Evolutionary conservation across 2,329 filamentous ascomycete species (phyloP).

Genomic region (Ramularia collo-cygni): DNA sequence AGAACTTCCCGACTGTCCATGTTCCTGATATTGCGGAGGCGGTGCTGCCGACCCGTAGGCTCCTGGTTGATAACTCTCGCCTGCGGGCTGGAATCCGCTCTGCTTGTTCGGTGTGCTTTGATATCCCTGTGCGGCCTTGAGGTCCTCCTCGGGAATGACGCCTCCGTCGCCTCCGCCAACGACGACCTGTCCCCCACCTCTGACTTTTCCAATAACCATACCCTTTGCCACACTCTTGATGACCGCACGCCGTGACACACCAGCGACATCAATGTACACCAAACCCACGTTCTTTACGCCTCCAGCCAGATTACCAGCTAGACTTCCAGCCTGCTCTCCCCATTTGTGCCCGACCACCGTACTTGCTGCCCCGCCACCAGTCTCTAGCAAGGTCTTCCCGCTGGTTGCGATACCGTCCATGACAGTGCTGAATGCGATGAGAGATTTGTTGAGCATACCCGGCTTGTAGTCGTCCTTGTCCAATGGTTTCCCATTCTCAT

Average conservation of each 20-base stretch:
- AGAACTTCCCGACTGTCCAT: constrained; percentile 12
- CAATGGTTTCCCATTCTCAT: constrained; percentile 60
- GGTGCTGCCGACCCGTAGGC: constrained; percentile 23
- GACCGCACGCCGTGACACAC: constrained; percentile 80
- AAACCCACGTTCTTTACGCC: constrained; percentile 94
- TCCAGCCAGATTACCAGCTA: constrained; percentile 68
- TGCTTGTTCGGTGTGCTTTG: constrained; percentile 17
- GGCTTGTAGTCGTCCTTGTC: constrained; percentile 63
- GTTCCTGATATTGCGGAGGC: constrained; percentile 23
- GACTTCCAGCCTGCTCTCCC: constrained; percentile 73
- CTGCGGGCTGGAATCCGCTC: constrained; percentile 17
- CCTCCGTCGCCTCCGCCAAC: constrained; percentile 61
- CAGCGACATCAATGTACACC: constrained; percentile 94
- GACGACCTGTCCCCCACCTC: constrained; percentile 64
- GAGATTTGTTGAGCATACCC: constrained; percentile 84
- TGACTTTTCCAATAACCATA: constrained; percentile 81
- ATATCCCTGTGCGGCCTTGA: constrained; percentile 28
- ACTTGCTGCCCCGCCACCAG: constrained; percentile 69
- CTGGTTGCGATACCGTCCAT: constrained; percentile 90
- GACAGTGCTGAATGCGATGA: constrained; percentile 94
- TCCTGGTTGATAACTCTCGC: constrained; percentile 21
- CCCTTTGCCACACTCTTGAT: constrained; percentile 94
- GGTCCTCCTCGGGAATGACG: constrained; percentile 34
- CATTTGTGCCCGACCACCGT: constrained; percentile 86
- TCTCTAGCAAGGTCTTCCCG: constrained; percentile 67